phyloP scores from a whole-genome alignment of 2,329 filamentous ascomycete species.

The Gnomoniopsis smithogilvyi region DNA sequence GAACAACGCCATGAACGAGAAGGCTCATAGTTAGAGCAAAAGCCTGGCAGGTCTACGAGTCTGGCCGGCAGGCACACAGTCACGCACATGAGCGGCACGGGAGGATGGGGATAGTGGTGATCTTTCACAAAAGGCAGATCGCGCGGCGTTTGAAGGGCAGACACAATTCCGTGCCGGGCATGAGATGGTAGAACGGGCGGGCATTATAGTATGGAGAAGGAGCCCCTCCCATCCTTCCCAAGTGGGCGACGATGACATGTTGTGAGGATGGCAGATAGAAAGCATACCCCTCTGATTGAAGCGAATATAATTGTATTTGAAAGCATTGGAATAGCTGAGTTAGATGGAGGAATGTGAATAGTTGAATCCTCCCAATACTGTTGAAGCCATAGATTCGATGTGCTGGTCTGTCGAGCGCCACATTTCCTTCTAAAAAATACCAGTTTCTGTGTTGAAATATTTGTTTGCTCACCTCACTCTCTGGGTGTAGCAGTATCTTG shows the following conservation, averaged over 20 bases:
- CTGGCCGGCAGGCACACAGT: no score
- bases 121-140: neutral
- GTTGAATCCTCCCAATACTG: neutral
- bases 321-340: conserved; percentile 2
- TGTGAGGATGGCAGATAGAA: neutral
- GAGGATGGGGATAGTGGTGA: neutral
- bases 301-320: neutral
- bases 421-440: no score
- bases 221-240: neutral
- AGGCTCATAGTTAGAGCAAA: no score
- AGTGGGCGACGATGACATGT: neutral
- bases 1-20: neutral
- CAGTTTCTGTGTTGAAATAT: no score
- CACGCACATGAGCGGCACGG: neutral
- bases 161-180: neutral
- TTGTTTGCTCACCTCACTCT: neutral
- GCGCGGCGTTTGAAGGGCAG: conserved; percentile 1
- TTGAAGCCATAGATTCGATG: neutral
- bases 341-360: neutral
- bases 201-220: neutral
- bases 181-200: neutral
- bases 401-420: neutral
- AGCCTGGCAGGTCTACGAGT: no score
- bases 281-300: neutral
- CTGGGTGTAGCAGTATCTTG: no score